phyloP scores from a whole-genome alignment of 2,329 filamentous ascomycete genomes.

The Zarea fungicola region DNA sequence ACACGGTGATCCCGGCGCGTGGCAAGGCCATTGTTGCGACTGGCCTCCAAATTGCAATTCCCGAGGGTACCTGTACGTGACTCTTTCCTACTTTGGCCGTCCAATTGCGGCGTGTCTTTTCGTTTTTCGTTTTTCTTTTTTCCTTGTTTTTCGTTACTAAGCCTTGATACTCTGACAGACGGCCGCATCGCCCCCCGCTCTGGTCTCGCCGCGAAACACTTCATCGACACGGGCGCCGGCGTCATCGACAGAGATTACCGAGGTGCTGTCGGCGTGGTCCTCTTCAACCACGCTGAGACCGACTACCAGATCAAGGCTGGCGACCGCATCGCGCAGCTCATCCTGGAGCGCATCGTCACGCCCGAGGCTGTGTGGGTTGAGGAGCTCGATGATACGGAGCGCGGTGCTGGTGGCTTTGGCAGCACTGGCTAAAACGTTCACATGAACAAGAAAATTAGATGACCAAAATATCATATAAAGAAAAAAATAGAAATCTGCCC shows the following conservation, averaged over 20 bases:
- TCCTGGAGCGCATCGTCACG: conserved; percentile 91
- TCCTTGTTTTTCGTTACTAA: too few species aligned
- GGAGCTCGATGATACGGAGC: conserved; percentile 82
- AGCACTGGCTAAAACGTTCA: conserved; percentile 63
- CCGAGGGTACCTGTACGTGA: conserved; percentile 81
- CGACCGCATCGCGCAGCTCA: conserved; percentile 87
- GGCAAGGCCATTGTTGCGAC: conserved; percentile 87
- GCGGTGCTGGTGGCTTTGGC: conserved; percentile 86
- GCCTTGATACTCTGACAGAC: too few species aligned
- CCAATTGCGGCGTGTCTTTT: not conserved
- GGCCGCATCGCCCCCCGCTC: conserved; percentile 86
- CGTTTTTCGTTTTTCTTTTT: not conserved
- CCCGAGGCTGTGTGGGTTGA: conserved; percentile 87
- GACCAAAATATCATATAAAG: not conserved
- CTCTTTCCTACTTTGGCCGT: not conserved
- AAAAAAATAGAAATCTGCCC: not conserved
- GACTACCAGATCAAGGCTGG: conserved; percentile 81
- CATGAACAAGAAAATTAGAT: not conserved
- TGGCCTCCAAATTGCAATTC: conserved; percentile 85
- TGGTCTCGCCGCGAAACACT: conserved; percentile 88
- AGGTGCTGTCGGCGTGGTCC: conserved; percentile 85
- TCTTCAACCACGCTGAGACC: conserved; percentile 84
- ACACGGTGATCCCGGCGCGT: conserved; percentile 69
- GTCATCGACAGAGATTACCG: conserved; percentile 98
- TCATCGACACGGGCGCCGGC: conserved; percentile 92